Percentiles rank a stretch among this genome's conserved stretches.
Evolutionary conservation across 1,139 yeast genomes (phyloP).

Genomic region (Williopsis jadinii): DNA sequence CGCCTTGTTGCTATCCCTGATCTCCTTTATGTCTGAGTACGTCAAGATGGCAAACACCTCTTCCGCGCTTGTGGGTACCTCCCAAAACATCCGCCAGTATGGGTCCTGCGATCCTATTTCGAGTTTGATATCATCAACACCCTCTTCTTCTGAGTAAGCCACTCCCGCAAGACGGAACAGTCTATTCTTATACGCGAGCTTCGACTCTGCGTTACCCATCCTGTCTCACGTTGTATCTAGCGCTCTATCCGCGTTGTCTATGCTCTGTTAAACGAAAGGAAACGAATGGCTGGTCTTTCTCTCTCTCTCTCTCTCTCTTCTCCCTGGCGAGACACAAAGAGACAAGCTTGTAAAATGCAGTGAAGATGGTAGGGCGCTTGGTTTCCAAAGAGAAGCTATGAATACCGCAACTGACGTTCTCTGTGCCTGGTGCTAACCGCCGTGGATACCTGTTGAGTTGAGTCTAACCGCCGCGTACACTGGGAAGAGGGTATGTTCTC

Average conservation of each 20-base stretch:
- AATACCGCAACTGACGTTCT: too few relatives aligned
- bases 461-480: too few relatives aligned
- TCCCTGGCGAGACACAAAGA: too few relatives aligned
- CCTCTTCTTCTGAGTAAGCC: slow-evolving; percentile 2
- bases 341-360: too few relatives aligned
- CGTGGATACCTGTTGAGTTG: too few relatives aligned
- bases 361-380: too few relatives aligned
- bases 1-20: slow-evolving; percentile 49
- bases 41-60: slow-evolving; percentile 56
- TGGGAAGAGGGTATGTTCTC: not conserved
- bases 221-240: not conserved
- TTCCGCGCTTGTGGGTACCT: slow-evolving; percentile 34
- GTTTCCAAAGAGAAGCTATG: too few relatives aligned
- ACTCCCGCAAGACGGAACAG: slow-evolving; percentile 59
- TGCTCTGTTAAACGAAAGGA: too few relatives aligned
- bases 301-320: too few relatives aligned
- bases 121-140: not conserved
- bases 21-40: slow-evolving; percentile 48
- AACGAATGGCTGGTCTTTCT: not conserved
- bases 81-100: slow-evolving; percentile 52
- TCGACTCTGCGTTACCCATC: slow-evolving; percentile 75
- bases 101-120: slow-evolving; percentile 30
- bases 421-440: too few relatives aligned
- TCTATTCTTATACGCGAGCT: slow-evolving; percentile 50
- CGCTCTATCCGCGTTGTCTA: too few relatives aligned